Conservation (phyloP, 179 eudicot species). For the Amaranthus tricolor region DNA sequence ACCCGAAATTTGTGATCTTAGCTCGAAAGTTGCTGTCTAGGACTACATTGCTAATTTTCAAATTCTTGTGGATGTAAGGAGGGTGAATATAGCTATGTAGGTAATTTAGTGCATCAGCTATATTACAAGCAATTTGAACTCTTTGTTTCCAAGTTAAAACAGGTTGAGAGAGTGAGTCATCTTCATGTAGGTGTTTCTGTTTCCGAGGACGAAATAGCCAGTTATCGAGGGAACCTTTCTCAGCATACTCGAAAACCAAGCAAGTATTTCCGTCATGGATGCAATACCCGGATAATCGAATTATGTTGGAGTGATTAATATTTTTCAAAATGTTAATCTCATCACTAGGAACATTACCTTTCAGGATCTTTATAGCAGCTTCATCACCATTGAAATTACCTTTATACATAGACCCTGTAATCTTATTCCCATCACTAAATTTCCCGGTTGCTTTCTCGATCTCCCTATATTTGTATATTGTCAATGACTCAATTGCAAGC, state of each 20-base stretch:
- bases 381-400: slow-evolving; percentile 60
- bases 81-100: slow-evolving; percentile 68
- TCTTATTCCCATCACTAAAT: slow-evolving; percentile 46
- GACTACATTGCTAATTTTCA: slow-evolving; percentile 64
- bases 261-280: slow-evolving; percentile 66
- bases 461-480: slow-evolving; percentile 50
- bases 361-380: slow-evolving; percentile 63
- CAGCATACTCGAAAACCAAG: slow-evolving; percentile 70
- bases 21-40: slow-evolving; percentile 51
- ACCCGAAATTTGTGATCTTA: slow-evolving; percentile 63
- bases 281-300: slow-evolving; percentile 68
- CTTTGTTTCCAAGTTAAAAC: slow-evolving; percentile 65
- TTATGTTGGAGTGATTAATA: slow-evolving; percentile 66
- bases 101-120: slow-evolving; percentile 68
- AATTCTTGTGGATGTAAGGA: slow-evolving; percentile 76
- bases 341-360: slow-evolving; percentile 50
- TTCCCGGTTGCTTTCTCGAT: slow-evolving; percentile 49
- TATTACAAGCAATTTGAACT: slow-evolving; percentile 60
- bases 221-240: slow-evolving; percentile 57
- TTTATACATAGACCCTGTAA: slow-evolving; percentile 57
- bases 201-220: slow-evolving; percentile 33
- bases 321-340: slow-evolving; percentile 61
- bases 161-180: slow-evolving; percentile 2
- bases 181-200: slow-evolving; percentile 16
- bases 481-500: slow-evolving; percentile 51